Evolutionary conservation across 306 rosid species (phyloP), one percentile per base, ranked within the genome.

Genomic region (Vigna trinervia): DNA sequence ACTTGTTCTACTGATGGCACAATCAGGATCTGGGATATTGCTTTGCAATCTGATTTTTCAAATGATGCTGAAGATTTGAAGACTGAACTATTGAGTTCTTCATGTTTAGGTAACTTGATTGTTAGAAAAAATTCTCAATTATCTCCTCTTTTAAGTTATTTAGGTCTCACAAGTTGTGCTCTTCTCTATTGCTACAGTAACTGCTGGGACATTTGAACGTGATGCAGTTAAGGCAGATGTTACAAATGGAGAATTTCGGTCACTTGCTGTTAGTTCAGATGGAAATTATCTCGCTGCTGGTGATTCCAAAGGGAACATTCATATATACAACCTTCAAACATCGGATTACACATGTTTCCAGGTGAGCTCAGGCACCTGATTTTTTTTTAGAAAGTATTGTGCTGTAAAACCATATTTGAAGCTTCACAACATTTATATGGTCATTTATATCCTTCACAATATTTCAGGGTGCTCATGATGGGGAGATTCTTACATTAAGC

Each of bases 1-100:
- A 91, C 97, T 53, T 88, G 97, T 84, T 91, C 94, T 66, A 63
- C 88, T 54, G 97, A 91, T 84, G 92, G 94, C 84, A 85, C 92
- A 48, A 81, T 91, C 59, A 88, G 94, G 89, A 73, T 89, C 73
- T 91, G 97, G 97, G 97, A 91, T 89, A 91, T 89, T 80, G 84
- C 88, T 52, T 76, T 89, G 87, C 85, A 80, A 87, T 75, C 87
- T 69, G 84, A 84, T 72, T 65, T 78, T 36, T 51, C 84, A 70
- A 81, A 78, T 59, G 86, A 82, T 43, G 67, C 63, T 56, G 59
- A 73, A 67, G 80, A 88, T 56, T 38, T 61, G 45, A 75, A 80
- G 79, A 76, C 80, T 74, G 85, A 82, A 77, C 68, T 79, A 54
- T 76, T 61, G 65, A 76, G 84, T 56, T 70, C 85, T 73, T 75